Evolutionary conservation across 1,139 yeast species (phyloP), one percentile per base, ranked within the genome.

Genomic region (Protomyces arabidopsidicola): DNA sequence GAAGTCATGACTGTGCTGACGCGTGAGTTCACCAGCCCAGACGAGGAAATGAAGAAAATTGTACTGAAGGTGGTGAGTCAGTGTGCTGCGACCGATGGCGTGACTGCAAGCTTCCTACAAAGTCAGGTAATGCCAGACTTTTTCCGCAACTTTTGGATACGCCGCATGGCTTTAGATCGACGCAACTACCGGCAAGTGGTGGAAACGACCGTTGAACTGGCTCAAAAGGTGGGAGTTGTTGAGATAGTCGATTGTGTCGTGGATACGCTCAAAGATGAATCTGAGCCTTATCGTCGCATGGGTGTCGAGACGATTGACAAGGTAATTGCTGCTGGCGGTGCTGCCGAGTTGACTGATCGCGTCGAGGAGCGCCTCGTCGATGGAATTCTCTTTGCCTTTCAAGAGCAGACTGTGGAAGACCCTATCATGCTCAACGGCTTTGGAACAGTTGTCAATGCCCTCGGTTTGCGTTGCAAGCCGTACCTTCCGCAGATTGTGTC

Each of bases 11-110:
- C 76, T 27, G 80, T 90, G 20, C 77, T 90, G 12, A 73, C 84
- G 2, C 78, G 95, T 64, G 96, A 91, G 72, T 88, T 90, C 70
- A 75, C 79, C 48, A 83, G 96, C 0, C 91, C 95, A 0, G 97
- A 90, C 71, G 96, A 89, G 68, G 97, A 91, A 64, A 88, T 93
- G 95, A 84, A 84, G 70, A 82, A 82, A 67, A 82, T 93, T 0
- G 87, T 91, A 2, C 75, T 93, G 61, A 77, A 77, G 42, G 86
- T 84, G 8, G 75, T 85, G 16, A 85, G 82, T 66, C 85, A 84
- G 68, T 82, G 87, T 69, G 75, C 84, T 34, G 73, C 77, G 1
- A 77, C 85, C 1, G 84, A 82, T 16, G 81, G 82, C 12, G 78
- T 84, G 20, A 80, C 83, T 3, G 77, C 80, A 8, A 72, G 70